phyloP scores from a whole-genome alignment of 148 eudicot species.

The Arbutus unedo region DNA sequence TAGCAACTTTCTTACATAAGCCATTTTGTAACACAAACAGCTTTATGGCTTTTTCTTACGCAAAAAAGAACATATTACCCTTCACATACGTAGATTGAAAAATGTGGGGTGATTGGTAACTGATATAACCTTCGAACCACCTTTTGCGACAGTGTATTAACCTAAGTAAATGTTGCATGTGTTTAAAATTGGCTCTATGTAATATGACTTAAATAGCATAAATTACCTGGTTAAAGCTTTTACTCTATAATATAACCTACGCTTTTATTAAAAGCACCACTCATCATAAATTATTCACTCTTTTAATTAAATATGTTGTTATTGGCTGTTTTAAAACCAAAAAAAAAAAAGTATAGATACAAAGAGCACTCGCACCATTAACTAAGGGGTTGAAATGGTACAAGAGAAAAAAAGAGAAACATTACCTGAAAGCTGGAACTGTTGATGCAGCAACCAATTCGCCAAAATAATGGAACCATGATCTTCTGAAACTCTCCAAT shows the following conservation, averaged over 20 bases:
- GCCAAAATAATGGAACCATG: slow-evolving; percentile 77
- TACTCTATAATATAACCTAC: background rate
- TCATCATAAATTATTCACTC: background rate
- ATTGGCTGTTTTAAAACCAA: background rate
- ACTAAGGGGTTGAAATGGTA: background rate
- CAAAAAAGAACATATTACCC: too few relatives aligned
- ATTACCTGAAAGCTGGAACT: slow-evolving; percentile 90
- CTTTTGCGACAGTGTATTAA: too few relatives aligned
- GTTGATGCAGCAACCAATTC: slow-evolving; percentile 85
- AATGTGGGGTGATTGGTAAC: background rate
- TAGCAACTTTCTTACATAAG: too few relatives aligned
- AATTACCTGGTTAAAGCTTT: background rate
- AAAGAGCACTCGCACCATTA: slow-evolving; percentile 1
- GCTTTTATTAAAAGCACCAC: background rate
- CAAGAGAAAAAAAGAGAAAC: background rate
- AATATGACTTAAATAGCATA: background rate
- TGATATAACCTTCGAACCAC: background rate
- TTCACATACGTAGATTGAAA: background rate
- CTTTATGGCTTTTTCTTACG: too few relatives aligned
- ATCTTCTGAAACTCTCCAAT: slow-evolving; percentile 82
- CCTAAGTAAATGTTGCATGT: background rate
- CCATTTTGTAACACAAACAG: too few relatives aligned
- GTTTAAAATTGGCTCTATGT: background rate
- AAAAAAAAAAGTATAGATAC: background rate
- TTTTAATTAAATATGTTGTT: background rate